Conservation (phyloP, 2,329 filamentous ascomycete genomes). For the Microdochium nivale region DNA sequence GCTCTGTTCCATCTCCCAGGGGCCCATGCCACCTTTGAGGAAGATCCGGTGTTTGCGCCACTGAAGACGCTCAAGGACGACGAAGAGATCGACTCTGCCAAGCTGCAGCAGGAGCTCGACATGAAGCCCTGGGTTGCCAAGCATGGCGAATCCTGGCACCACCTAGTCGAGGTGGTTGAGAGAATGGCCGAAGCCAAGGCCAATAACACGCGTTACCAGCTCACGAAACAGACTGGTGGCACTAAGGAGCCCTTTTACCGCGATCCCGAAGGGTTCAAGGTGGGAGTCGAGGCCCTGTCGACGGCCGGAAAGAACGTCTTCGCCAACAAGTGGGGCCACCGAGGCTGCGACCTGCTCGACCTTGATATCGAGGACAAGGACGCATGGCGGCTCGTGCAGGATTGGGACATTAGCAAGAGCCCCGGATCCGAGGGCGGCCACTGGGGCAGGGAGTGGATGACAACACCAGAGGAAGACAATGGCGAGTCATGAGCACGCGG, state of each 20-base stretch:
- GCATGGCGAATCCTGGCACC: conserved; percentile 24
- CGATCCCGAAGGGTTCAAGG: conserved; percentile 26
- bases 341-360: conserved; percentile 24
- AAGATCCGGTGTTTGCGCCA: conserved; percentile 20
- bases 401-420: conserved; percentile 21
- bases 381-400: conserved; percentile 26
- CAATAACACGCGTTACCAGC: conserved; percentile 28
- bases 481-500: background rate
- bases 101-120: conserved; percentile 17
- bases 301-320: conserved; percentile 25
- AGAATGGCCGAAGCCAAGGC: conserved; percentile 21
- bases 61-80: conserved; percentile 12
- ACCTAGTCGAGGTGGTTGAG: conserved; percentile 21
- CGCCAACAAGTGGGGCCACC: conserved; percentile 31
- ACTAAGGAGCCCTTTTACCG: conserved; percentile 33
- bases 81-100: conserved; percentile 7
- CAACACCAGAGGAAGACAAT: background rate
- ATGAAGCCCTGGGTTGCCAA: conserved; percentile 20
- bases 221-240: conserved; percentile 27
- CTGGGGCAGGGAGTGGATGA: conserved; percentile 22
- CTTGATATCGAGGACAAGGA: conserved; percentile 22
- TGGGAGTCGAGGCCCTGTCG: conserved; percentile 20
- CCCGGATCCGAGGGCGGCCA: conserved; percentile 16
- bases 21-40: conserved; percentile 19
- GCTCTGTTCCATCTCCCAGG: conserved; percentile 31